Evolutionary conservation across 2,329 filamentous ascomycete species (phyloP), one percentile per base, ranked within the genome.

Genomic region (Colletotrichum plurivorum): DNA sequence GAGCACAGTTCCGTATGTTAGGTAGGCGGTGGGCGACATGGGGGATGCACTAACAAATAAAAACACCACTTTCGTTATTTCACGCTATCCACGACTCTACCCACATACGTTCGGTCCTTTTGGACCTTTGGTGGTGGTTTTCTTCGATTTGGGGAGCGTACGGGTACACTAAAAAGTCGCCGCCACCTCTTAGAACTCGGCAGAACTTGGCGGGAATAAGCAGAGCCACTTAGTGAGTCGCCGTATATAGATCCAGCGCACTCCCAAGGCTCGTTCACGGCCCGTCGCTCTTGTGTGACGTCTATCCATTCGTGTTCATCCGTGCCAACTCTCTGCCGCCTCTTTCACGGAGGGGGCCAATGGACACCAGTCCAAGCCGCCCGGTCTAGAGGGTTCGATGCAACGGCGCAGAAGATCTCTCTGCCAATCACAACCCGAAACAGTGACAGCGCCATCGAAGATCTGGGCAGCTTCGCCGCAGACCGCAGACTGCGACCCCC

Each of bases 391-490:
- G 27, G 4, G 15, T 36, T 59, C 48, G 31, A 69, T 51, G 61
- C 66, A 59, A 55, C 49, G 61, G 60, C 7, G 55, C 66, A 27
- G 54, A 15, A 69, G 54, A 66, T 59, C 54, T 65, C 41, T 58
- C 15, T 46, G 49, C 66, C 66, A 69, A 60, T 69, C 66, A 60
- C 43, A 49, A 41, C 62, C 51, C 10, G 15, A 65, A 31, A 51
- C 39, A 45, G 54, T 49, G 66, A 55, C 61, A 56, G 61, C 66
- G 31, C 61, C 66, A 66, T 69, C 66, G 27, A 66, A 69, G 49
- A 69, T 69, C 66, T 69, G 41, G 62, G 66, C 61, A 54, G 48
- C 62, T 55, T 60, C 39, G 54, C 15, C 36, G 63, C 41, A 46
- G 43, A 13, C 43, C 2, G 18, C 46, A 18, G 6, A n/a, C n/a